Evolutionary conservation across 1,284 basidiomycete genomes (phyloP).

Genomic region (Puccinia horiana): DNA sequence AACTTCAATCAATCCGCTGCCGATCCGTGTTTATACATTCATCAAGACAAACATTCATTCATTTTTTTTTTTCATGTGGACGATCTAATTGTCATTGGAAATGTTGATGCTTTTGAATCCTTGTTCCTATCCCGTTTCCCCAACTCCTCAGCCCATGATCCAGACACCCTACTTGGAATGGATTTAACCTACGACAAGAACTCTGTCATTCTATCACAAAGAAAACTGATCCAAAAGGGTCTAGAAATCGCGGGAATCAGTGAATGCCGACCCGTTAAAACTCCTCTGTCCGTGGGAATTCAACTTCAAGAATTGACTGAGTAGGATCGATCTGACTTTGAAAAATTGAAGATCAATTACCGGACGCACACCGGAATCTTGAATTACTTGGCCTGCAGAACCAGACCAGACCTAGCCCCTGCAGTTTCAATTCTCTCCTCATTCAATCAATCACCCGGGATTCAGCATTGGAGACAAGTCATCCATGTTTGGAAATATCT

Average conservation of each 20-base stretch:
- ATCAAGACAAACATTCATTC: neutral
- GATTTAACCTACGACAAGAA: neutral
- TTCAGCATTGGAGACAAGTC: neutral
- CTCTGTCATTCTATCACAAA: neutral
- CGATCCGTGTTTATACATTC: neutral
- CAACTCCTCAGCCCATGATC: neutral
- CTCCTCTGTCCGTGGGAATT: too few relatives aligned
- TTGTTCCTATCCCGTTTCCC: neutral
- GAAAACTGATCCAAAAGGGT: neutral
- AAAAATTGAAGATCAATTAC: neutral
- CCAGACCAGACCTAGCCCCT: neutral
- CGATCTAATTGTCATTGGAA: neutral
- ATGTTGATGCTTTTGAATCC: neutral
- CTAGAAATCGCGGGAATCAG: neutral
- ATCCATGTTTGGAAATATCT: neutral
- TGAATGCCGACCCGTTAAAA: too few relatives aligned
- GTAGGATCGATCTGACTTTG: neutral
- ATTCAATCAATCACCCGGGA: neutral
- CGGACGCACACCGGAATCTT: neutral
- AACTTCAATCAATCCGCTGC: neutral
- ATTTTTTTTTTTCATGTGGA: constrained; percentile 6
- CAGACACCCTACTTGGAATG: neutral
- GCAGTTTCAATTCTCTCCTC: neutral
- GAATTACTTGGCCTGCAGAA: neutral
- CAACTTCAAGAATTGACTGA: neutral